Base-by-base conservation (phyloP, 306 rosid genomes). In the Casuarina equisetifolia region DNA sequence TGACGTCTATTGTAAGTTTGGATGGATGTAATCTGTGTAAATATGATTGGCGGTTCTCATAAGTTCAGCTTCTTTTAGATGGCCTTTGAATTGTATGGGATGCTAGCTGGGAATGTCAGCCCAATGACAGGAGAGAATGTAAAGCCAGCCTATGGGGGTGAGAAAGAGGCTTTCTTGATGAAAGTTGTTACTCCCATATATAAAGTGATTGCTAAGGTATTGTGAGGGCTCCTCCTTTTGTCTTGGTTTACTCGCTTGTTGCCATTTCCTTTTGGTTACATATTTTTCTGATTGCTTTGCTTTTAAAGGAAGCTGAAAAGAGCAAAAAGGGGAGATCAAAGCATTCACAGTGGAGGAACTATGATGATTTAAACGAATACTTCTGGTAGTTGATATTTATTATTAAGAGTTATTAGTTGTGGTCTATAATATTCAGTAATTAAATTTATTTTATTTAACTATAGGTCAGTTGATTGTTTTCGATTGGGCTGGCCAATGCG, bases 401-500 rank as follows among this genome's bases (percentile, higher is more conserved):
- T 72, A 70, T 67, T 79, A 9, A 11, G 10, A 77, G 50, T 49
- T 51, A 68, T 38, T 51, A 46, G 68, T 71, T 66, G 2, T 19
- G 42, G 42, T 75, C 76, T 58, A 73, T 74, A 55, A 42, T 53
- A 45, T 76, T 20, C 72, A 36, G 46, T 51, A 74, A 74, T 76
- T 79, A 45, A 76, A 52, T 77, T 71, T 68, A 32, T 78, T 72
- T 80, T 59, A 17, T 78, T 43, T 71, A 75, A 85, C 54, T 87
- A 72, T 52, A 95, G 98, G 98, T 95, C 98, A 8, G 97, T 79
- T 80, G 92, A 92, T 88, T 95, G 98, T 80, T 95, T 92, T 80
- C 96, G 96, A 74, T 84, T 92, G 80, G 97, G 98, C 69, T 95
- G 98, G 98, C 98, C 98, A 6, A 95, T 95, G 98, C 97, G 97